Percentiles rank a stretch among this genome's conserved stretches.
Conservation (phyloP, 2,329 filamentous ascomycete genomes). For the Nemania abortiva region DNA sequence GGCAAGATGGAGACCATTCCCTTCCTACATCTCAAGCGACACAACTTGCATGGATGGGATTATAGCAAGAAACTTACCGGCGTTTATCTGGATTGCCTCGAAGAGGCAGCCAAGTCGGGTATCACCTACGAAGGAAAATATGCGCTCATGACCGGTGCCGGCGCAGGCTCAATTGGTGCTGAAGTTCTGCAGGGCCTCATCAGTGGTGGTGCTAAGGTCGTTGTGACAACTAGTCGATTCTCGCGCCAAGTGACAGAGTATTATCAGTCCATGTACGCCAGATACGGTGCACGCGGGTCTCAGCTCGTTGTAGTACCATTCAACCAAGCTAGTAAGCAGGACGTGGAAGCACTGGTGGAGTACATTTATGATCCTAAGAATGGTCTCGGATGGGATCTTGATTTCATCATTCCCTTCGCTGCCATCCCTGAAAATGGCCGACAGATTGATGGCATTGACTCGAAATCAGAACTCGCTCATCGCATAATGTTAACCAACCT, state of each 20-base stretch:
- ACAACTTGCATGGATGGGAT: constrained; percentile 94
- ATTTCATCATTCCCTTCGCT: constrained; percentile 95
- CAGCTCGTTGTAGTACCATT: constrained; percentile 98
- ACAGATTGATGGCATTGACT: constrained; percentile 96
- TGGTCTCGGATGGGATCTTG: constrained; percentile 97
- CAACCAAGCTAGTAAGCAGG: constrained; percentile 98
- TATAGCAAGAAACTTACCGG: constrained; percentile 99
- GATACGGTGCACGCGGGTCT: constrained; percentile 91
- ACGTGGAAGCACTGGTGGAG: constrained; percentile 91
- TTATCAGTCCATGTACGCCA: constrained; percentile 98
- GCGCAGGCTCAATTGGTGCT: constrained; percentile 96
- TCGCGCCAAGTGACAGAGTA: constrained; percentile 98
- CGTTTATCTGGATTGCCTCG: constrained; percentile 90
- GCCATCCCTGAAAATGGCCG: constrained; percentile 98
- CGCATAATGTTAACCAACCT: constrained; percentile 99
- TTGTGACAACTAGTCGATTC: constrained; percentile 96
- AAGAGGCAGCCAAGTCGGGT: constrained; percentile 87
- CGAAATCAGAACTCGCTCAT: constrained; percentile 96
- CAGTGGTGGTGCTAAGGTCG: constrained; percentile 94
- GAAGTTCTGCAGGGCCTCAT: constrained; percentile 96
- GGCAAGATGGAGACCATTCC: constrained; percentile 98
- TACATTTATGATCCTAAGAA: constrained; percentile 98
- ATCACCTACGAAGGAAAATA: constrained; percentile 96
- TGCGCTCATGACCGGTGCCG: constrained; percentile 97
- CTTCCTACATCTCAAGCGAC: constrained; percentile 96